These are phyloP conservation scores for Penicillium sp. DNA, from an alignment of 2,329 filamentous ascomycete species.

Conservation along the genomic window DNA sequence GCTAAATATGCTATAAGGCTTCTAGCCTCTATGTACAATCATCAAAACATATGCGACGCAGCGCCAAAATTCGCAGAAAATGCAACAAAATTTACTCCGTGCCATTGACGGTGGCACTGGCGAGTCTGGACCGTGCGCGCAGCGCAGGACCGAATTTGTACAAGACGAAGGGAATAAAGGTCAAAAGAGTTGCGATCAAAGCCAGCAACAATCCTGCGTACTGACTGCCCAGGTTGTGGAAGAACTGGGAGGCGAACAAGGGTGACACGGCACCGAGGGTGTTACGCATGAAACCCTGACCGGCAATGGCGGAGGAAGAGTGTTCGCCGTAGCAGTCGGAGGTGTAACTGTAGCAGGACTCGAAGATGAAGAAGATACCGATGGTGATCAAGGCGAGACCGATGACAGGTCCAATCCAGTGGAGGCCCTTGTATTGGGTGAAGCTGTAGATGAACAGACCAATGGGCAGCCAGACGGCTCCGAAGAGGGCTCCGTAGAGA, in stretches of 20 bases:
- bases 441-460: conserved; percentile 57
- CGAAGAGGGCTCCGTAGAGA: conserved; percentile 53
- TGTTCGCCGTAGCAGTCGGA: conserved; percentile 55
- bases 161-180: conserved; percentile 33
- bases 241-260: conserved; percentile 55
- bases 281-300: conserved; percentile 56
- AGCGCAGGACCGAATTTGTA: conserved; percentile 32
- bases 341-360: conserved; percentile 50
- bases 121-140: conserved; percentile 33
- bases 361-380: conserved; percentile 55
- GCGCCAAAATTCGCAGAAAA: background rate
- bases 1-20: background rate
- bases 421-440: conserved; percentile 53
- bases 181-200: conserved; percentile 45
- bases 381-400: conserved; percentile 53
- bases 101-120: conserved; percentile 18
- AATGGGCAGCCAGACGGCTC: conserved; percentile 50
- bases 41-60: background rate
- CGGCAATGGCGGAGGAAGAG: conserved; percentile 46
- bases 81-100: background rate
- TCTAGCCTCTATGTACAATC: background rate
- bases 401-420: conserved; percentile 53
- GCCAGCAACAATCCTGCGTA: conserved; percentile 54
- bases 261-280: conserved; percentile 56
- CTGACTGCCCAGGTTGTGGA: conserved; percentile 55